phyloP scores from a whole-genome alignment of 495 filamentous ascomycete species.

The Podospora bellae-mahoneyi region DNA sequence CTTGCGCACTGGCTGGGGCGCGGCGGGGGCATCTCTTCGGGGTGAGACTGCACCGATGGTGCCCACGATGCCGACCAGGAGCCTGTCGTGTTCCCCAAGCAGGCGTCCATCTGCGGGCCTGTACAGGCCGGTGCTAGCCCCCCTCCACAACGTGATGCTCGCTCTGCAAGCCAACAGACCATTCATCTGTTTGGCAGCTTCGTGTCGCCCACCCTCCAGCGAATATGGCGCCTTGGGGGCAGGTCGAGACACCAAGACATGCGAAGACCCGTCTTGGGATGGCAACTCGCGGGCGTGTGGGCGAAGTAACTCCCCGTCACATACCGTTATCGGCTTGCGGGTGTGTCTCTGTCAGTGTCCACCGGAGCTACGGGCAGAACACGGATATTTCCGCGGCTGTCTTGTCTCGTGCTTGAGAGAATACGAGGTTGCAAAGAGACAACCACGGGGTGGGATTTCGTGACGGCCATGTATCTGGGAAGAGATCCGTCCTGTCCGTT shows the following conservation, averaged over 20 bases:
- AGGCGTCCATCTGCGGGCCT: slow-evolving; percentile 9
- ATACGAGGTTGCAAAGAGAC: slow-evolving; percentile 6
- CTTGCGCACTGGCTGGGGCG: not conserved
- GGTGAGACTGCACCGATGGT: slow-evolving; percentile 10
- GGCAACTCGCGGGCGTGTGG: not conserved
- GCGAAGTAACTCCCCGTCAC: not conserved
- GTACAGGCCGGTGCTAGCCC: not conserved
- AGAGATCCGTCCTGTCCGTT: not conserved
- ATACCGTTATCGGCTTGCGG: slow-evolving; percentile 1
- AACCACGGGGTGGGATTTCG: not conserved
- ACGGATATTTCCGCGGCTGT: slow-evolving; percentile 1
- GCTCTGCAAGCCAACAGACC: not conserved
- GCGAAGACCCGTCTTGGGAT: slow-evolving; percentile 11
- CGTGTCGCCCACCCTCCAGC: slow-evolving; percentile 5
- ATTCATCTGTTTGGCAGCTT: slow-evolving; percentile 3
- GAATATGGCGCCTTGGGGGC: not conserved
- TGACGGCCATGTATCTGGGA: not conserved
- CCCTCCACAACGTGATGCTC: not conserved
- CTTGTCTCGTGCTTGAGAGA: slow-evolving; percentile 3
- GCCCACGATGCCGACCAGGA: not conserved
- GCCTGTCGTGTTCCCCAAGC: slow-evolving; percentile 1
- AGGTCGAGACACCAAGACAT: slow-evolving; percentile 1
- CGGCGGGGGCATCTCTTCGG: slow-evolving; percentile 7
- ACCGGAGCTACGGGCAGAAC: not conserved
- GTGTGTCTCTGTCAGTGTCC: not conserved